phyloP scores from a whole-genome alignment of 1,139 yeast species.

The Hyphopichia wangnamkhiaoensis region DNA sequence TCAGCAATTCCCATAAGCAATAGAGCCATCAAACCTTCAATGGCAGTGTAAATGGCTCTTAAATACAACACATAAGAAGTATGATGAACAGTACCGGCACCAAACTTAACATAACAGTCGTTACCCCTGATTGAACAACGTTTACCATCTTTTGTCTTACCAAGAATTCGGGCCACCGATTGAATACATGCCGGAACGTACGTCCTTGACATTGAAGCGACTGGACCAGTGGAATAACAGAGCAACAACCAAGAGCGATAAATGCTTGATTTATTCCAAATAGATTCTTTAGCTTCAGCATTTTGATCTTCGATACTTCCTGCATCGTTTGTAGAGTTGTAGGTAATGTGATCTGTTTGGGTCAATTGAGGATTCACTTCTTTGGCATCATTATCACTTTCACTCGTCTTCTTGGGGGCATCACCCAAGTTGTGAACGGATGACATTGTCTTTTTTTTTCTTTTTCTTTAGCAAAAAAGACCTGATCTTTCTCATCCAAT shows the following conservation, averaged over 20 bases:
- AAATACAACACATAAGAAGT: conserved; percentile 41
- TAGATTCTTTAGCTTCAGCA: neutral
- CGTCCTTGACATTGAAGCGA: conserved; percentile 41
- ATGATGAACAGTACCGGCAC: conserved; percentile 35
- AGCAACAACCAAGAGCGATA: conserved; percentile 4
- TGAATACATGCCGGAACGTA: conserved; percentile 47
- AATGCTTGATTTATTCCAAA: conserved; percentile 1
- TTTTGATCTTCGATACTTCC: neutral
- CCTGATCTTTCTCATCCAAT: no score
- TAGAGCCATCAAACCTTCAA: conserved; percentile 42
- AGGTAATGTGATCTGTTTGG: neutral
- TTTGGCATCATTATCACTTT: no score
- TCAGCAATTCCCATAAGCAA: conserved; percentile 46
- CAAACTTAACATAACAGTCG: conserved; percentile 42
- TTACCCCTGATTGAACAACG: conserved; percentile 31
- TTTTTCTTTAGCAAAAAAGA: no score
- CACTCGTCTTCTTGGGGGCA: no score
- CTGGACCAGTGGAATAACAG: conserved; percentile 7
- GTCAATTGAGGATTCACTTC: neutral
- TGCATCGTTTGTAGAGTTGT: neutral
- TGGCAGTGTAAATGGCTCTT: conserved; percentile 38
- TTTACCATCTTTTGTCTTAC: conserved; percentile 25
- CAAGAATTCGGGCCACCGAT: conserved; percentile 37
- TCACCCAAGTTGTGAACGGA: no score
- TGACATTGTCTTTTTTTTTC: neutral